Evolutionary conservation across 768 basidiomycete species (phyloP).

Genomic region (Mycena floridula): DNA sequence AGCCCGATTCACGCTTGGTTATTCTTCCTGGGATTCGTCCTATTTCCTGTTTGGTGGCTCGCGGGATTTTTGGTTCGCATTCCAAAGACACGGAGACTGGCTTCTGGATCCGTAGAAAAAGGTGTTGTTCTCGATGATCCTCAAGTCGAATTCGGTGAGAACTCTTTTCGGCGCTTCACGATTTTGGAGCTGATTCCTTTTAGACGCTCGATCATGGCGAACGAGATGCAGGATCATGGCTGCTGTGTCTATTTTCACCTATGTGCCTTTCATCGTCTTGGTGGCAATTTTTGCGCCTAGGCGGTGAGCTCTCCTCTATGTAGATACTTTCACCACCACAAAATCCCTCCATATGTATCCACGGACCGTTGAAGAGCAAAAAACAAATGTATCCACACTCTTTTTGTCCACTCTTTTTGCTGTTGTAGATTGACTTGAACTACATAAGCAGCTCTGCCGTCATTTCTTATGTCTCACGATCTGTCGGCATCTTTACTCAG

Average conservation of each 20-base stretch:
- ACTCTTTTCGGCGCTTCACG: too few species aligned
- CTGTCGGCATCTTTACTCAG: too few species aligned
- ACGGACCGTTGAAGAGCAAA: too few species aligned
- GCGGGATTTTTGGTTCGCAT: slow-evolving; percentile 40
- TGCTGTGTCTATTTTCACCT: slow-evolving; percentile 61
- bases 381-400: too few species aligned
- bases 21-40: slow-evolving; percentile 69
- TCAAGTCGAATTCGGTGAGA: slow-evolving; percentile 70
- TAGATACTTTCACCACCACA: too few species aligned
- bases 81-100: slow-evolving; percentile 58
- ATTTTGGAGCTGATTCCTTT: too few species aligned
- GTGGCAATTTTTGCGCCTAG: slow-evolving; percentile 53
- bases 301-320: slow-evolving; percentile 7
- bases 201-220: slow-evolving; percentile 74
- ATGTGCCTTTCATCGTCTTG: slow-evolving; percentile 73
- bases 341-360: too few species aligned
- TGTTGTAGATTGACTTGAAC: too few species aligned
- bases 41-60: slow-evolving; percentile 64
- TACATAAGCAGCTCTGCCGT: too few species aligned
- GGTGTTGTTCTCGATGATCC: slow-evolving; percentile 73
- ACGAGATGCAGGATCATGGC: slow-evolving; percentile 71
- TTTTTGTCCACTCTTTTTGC: too few species aligned
- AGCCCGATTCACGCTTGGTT: slow-evolving; percentile 65
- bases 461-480: too few species aligned
- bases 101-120: slow-evolving; percentile 53